Evolutionary conservation across 2,329 filamentous ascomycete genomes (phyloP), one percentile per base, ranked within the genome.

Genomic region (Lomentospora prolificans): DNA sequence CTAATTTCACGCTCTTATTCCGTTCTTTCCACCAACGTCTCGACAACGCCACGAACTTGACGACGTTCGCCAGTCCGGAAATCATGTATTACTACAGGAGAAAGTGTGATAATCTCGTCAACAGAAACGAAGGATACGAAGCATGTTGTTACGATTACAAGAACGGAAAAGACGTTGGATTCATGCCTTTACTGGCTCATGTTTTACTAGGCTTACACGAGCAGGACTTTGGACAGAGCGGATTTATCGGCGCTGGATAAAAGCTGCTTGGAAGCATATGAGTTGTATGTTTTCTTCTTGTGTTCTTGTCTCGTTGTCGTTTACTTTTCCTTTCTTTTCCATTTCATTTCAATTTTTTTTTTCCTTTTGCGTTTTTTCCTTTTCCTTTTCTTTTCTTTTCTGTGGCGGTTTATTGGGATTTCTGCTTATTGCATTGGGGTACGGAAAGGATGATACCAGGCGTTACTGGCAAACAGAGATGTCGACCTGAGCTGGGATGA

Each of bases 401-500:
- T 3, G n/a, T n/a, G n/a, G n/a, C n/a, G n/a, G n/a, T n/a, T n/a
- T n/a, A n/a, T n/a, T n/a, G n/a, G n/a, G n/a, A n/a, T 3, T 48
- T 48, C 17, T 17, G 17, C 3, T 19, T 48, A 48, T 48, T 44
- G 52, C 52, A 54, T 54, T 2, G 41, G 52, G n/a, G 30, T 30
- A 48, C 17, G 44, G 44, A 48, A 14, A 48, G 44, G 44, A 48
- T 22, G 22, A 48, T 48, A 48, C 44, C 44, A 48, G 44, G 44
- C 44, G 44, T 48, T 48, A 25, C 22, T 48, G 44, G 44, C 44
- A 48, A 25, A 22, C 44, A 22, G 7, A 19, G 44, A 48, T 22
- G 5, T 10, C 17, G 17, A 27, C 44, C 44, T 22, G n/a, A n/a
- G n/a, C n/a, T n/a, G n/a, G n/a, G n/a, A n/a, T n/a, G n/a, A n/a